Base-by-base conservation (phyloP, 345 rosid genomes). In the Populus pruinosa region DNA sequence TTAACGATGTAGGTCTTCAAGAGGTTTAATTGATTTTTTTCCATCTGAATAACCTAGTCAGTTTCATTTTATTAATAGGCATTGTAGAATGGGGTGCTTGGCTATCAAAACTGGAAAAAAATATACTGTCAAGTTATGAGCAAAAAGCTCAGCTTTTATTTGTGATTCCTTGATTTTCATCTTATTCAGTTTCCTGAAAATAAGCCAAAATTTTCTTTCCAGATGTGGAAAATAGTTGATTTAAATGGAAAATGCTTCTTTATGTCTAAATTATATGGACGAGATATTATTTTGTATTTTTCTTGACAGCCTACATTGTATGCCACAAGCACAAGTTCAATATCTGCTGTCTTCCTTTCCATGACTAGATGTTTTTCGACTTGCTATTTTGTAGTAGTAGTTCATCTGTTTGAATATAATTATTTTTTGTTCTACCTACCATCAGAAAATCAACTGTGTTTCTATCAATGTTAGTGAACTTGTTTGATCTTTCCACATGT, bases 231-330 rank as follows among this genome's bases (percentile, higher is more conserved):
- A 8, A 56, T n/a, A 27, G 63, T 56, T 56, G 67, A 44, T 6
- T 35, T 67, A 67, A 65, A 50, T 67, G 71, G 65, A 47, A 23
- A 56, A 8, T 25, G 23, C 2, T 11, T 50, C 35, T 77, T 81
- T 17, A 14, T 35, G 27, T 69, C 68, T 69, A 38, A 73, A 31
- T 16, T 61, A 66, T 47, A 53, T 50, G 23, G 38, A 35, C 53
- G 70, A 33, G 63, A 23, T n/a, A 50, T 50, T 50, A 47, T 14
- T 47, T 47, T 47, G 50, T 47, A 65, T 67, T 23, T 61, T 41
- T 71, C 73, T 79, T 73, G 36, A 50, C 66, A 5, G 44, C 64
- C 73, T 63, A 17, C 72, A 66, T 61, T 25, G 73, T 63, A 73
- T 69, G 76, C 23, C 36, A 41, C 14, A 2, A 36, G 35, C 76